Evolutionary conservation across 257 asterid genomes (phyloP), one percentile per base, ranked within the genome.

Genomic region (Salvia miltiorrhiza): DNA sequence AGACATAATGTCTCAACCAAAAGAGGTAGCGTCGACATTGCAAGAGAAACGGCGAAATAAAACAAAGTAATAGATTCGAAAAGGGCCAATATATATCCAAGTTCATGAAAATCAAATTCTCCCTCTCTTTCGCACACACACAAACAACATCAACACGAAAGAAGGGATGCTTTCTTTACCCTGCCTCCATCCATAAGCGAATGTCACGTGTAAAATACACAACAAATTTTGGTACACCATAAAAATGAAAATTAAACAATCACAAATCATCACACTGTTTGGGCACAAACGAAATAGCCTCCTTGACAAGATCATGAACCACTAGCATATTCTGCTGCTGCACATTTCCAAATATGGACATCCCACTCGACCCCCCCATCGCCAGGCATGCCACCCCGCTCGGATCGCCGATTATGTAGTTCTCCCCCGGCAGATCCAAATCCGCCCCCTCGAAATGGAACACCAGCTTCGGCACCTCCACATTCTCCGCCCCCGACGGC

Each of bases 281-380:
- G 5, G 83, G 87, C 66, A 80, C 49, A 75, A 92, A 92, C 12
- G 97, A 87, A 35, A 92, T 8, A 4, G 91, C 79, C 73, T 86
- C 88, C 72, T 87, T 79, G 0, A 41, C 74, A 67, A 92, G 90
- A 81, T 92, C 96, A 82, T 92, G 95, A 44, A 87, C 55, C 54
- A 89, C 93, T 23, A 79, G 66, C 49, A 85, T 71, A 69, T 92
- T 86, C 77, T 92, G 98, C 81, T 92, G 97, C 82, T 89, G 96
- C 33, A 83, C 67, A 63, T 92, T 92, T 0, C 97, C 98, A 60
- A 92, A 89, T 1, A 92, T 87, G 3, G 98, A 92, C 87, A 92
- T 82, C 49, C 95, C 96, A 53, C 44, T 74, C 1, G 94, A 87
- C 39, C 87, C 70, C 56, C 96, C 98, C 87, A 92, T 89, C 1